phyloP scores from a whole-genome alignment of 2,329 filamentous ascomycete species.

The Grosmannia penicillata region DNA sequence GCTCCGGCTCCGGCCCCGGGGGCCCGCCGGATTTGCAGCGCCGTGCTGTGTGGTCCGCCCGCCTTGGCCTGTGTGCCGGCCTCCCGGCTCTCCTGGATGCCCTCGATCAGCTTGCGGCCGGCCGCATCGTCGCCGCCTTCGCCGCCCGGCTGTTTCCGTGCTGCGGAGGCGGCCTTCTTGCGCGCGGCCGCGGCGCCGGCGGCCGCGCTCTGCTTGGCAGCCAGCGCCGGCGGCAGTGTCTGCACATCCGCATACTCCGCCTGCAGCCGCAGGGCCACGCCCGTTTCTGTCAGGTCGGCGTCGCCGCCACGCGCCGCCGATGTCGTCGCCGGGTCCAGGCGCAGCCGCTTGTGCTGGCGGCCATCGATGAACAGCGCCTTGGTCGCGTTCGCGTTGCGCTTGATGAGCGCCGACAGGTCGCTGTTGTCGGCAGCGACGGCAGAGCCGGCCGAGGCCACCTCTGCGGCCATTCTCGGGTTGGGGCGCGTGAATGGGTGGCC shows the following conservation, averaged over 20 bases:
- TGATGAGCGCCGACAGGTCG: conserved; percentile 22
- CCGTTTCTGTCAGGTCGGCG: conserved; percentile 24
- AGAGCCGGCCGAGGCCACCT: conserved; percentile 13
- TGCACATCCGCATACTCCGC: conserved; percentile 67
- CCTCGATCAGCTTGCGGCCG: conserved; percentile 53
- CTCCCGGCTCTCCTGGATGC: conserved; percentile 31
- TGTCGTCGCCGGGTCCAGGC: conserved; percentile 20
- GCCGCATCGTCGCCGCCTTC: conserved; percentile 21
- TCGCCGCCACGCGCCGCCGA: conserved; percentile 19
- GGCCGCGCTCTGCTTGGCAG: conserved; percentile 59
- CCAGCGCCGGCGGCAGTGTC: conserved; percentile 62
- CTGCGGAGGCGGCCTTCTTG: conserved; percentile 34
- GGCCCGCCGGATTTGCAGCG: conserved; percentile 18
- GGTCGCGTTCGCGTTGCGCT: conserved; percentile 25
- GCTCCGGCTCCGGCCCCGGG: conserved; percentile 6
- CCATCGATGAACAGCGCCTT: conserved; percentile 23
- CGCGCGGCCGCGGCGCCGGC: conserved; percentile 34
- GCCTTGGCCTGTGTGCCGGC: conserved; percentile 11
- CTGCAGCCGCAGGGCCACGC: conserved; percentile 42
- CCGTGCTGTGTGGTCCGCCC: conserved; percentile 17
- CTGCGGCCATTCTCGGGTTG: conserved; percentile 18
- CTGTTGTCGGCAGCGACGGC: conserved; percentile 8
- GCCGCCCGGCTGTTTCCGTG: conserved; percentile 27
- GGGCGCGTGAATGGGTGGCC: too few relatives aligned
- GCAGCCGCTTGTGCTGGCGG: conserved; percentile 16